Percentiles rank a stretch among this genome's conserved stretches.
Conservation (phyloP, 371 early-diverging fungal genomes). For the Mucor circinelloides region DNA sequence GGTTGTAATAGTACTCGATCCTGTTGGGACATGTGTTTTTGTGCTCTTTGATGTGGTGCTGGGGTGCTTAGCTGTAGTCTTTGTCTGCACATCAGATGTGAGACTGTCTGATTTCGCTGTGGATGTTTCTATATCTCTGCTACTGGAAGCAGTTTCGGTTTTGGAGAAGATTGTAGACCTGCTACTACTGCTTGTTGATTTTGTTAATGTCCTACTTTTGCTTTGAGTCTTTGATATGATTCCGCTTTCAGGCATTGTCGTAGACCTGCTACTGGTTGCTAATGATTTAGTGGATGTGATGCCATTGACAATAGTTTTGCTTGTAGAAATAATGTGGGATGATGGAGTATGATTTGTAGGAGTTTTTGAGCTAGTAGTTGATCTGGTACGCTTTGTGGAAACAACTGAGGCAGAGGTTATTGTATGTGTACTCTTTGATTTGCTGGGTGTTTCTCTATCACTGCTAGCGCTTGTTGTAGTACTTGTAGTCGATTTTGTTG, state of each 20-base stretch:
- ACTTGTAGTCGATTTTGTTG: background rate
- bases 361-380: background rate
- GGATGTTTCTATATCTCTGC: background rate
- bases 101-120: background rate
- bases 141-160: background rate
- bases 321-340: background rate
- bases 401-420: background rate
- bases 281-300: background rate
- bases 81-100: background rate
- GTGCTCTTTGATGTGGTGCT: background rate
- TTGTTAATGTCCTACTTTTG: background rate
- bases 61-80: background rate
- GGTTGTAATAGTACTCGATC: background rate
- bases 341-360: background rate
- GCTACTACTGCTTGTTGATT: background rate
- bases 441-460: background rate
- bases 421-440: background rate
- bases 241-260: background rate
- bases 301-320: background rate
- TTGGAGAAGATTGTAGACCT: background rate
- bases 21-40: background rate
- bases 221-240: background rate
- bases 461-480: background rate
- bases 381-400: background rate
- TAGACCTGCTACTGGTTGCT: background rate